Percentiles rank a stretch among this genome's conserved stretches.
phyloP scores from a whole-genome alignment of 1,139 yeast genomes.

The Hyphopichia khmerensis region DNA sequence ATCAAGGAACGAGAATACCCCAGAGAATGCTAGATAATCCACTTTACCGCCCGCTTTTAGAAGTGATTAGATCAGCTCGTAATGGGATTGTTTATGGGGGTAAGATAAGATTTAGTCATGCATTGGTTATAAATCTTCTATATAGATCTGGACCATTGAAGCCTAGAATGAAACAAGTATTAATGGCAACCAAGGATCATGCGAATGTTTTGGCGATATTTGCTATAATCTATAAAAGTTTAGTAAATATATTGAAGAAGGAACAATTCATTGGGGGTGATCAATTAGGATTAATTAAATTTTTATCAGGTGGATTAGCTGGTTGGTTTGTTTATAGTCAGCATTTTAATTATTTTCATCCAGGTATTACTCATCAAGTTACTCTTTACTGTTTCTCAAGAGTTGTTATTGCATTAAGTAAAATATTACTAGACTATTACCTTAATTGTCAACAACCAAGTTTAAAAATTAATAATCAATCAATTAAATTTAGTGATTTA shows the following conservation, averaged over 20 bases:
- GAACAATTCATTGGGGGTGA: conserved; percentile 34
- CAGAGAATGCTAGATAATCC: conserved; percentile 16
- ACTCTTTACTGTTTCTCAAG: conserved; percentile 63
- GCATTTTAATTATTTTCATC: conserved; percentile 43
- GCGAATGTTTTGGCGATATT: conserved; percentile 66
- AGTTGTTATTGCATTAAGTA: conserved; percentile 53
- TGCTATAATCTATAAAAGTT: conserved; percentile 60
- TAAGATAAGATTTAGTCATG: conserved; percentile 70
- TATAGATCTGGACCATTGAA: conserved; percentile 50
- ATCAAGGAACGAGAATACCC: too few relatives aligned
- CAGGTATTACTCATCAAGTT: conserved; percentile 57
- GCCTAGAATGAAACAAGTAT: conserved; percentile 49
- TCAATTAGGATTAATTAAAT: conserved; percentile 35
- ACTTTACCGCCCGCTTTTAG: conserved; percentile 39
- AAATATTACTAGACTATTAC: conserved; percentile 42
- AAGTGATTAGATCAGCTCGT: conserved; percentile 39
- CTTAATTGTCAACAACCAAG: conserved; percentile 38
- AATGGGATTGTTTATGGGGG: conserved; percentile 72
- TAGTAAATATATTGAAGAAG: conserved; percentile 28
- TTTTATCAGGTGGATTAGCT: conserved; percentile 64
- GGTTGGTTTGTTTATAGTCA: conserved; percentile 69
- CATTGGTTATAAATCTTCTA: conserved; percentile 60
- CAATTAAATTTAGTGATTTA: conserved; percentile 29
- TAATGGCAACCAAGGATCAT: conserved; percentile 62
- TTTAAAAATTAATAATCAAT: conserved; percentile 20